Evolutionary conservation across 2,329 filamentous ascomycete species (phyloP).

Genomic region (Penicillium expansum): DNA sequence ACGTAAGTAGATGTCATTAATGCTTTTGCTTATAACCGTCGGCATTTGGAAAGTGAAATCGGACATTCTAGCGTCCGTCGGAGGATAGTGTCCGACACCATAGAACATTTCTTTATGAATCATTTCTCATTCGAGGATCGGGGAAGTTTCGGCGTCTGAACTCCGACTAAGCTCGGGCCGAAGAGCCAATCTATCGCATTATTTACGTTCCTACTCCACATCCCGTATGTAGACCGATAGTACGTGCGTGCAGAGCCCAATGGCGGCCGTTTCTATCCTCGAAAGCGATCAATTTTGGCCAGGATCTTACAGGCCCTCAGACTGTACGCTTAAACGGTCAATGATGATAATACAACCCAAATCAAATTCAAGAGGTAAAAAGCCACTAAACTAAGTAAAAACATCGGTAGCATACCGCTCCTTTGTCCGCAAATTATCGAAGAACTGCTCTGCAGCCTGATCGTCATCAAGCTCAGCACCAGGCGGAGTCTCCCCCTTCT

Average conservation of each 20-base stretch:
- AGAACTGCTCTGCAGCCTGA: slow-evolving; percentile 29
- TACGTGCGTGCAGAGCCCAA: not conserved
- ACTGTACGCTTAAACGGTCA: not conserved
- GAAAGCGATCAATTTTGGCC: not conserved
- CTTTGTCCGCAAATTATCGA: slow-evolving; percentile 41
- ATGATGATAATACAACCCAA: not conserved
- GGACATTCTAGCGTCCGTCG: no score
- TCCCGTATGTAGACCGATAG: not conserved
- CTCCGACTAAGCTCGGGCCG: no score
- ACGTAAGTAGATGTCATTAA: no score
- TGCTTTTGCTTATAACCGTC: no score
- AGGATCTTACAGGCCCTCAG: not conserved
- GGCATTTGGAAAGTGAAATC: no score
- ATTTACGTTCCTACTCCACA: no score
- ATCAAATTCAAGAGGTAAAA: not conserved
- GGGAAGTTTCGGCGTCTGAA: no score
- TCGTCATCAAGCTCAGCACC: slow-evolving; percentile 25
- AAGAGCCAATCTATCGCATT: no score
- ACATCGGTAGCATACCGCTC: slow-evolving; percentile 61
- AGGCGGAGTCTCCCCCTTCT: slow-evolving; percentile 36
- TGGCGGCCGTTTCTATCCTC: not conserved
- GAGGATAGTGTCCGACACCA: no score
- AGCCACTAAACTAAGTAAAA: slow-evolving; percentile 40
- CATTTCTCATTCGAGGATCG: no score
- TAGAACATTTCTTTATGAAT: no score